Evolutionary conservation across 2,329 filamentous ascomycete species (phyloP), one percentile per base, ranked within the genome.

Genomic region (Pseudopyricularia cyperi): DNA sequence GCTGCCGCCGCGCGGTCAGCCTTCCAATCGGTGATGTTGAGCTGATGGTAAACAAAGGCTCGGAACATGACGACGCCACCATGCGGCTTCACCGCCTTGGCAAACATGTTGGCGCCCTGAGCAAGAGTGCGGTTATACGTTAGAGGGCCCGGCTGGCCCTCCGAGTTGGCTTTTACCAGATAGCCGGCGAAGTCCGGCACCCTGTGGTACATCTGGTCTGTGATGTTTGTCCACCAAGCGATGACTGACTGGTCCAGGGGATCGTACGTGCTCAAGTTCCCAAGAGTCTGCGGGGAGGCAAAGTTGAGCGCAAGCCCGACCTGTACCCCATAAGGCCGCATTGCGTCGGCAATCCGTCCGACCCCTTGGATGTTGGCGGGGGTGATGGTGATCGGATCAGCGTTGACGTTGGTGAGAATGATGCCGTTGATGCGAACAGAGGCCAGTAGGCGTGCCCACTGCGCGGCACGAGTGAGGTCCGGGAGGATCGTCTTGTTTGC

Each of bases 341-440:
- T 78, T 3, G 70, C 71, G 58, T 85, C 77, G 1, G 83, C 83
- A 37, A 87, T 76, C 37, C 77, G 68, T 3, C 68, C 73, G 1
- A 87, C 62, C 0, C 83, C 83, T 11, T 76, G 71, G 51, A 86
- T 70, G 57, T 85, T 85, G 12, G 66, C 62, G 2, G 70, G 58
- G 4, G 64, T 79, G 9, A 87, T 66, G 0, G 83, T 66, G 0
- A 69, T 71, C 2, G 75, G 69, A 57, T 87, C 80, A 4, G 83
- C 82, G 58, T 87, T 87, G 59, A 87, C 83, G 54, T 87, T 87
- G 66, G 86, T 87, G 58, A 85, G 71, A 3, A 87, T 66, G 9
- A 85, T 70, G 0, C 72, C 83, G 56, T 87, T 87, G 57, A 87
- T 65, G 15, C 80, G 68, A 30, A 86, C 73, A 0, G 83, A 87